Evolutionary conservation across 768 basidiomycete species (phyloP).

Genomic region (Phylloporus arenicola): DNA sequence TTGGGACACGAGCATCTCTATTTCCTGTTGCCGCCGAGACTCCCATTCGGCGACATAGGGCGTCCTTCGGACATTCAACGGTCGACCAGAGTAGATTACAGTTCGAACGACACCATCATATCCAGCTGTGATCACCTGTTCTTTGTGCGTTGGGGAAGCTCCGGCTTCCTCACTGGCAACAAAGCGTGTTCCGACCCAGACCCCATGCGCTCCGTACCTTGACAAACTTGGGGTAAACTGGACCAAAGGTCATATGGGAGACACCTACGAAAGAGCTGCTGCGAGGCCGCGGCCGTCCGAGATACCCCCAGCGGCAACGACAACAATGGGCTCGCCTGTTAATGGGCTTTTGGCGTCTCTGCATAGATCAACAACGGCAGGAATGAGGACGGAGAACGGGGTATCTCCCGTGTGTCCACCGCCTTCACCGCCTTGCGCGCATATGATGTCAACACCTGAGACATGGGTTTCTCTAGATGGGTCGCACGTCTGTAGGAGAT

Average conservation of each 20-base stretch:
- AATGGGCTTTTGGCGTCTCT: conserved; percentile 64
- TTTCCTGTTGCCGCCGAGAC: conserved; percentile 52
- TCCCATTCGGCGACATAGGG: conserved; percentile 79
- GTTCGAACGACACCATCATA: conserved; percentile 72
- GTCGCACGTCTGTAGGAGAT: neutral
- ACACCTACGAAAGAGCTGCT: conserved; percentile 56
- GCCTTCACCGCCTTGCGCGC: conserved; percentile 84
- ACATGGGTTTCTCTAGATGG: neutral
- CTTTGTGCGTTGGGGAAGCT: conserved; percentile 69
- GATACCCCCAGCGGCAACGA: conserved; percentile 83
- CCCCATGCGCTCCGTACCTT: conserved; percentile 77
- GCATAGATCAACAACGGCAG: conserved; percentile 77
- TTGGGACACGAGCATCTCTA: conserved; percentile 48
- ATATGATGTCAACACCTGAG: conserved; percentile 82
- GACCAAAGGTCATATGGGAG: neutral
- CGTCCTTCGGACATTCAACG: conserved; percentile 77
- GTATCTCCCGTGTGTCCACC: conserved; percentile 87
- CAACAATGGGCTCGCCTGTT: conserved; percentile 68
- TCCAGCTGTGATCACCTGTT: conserved; percentile 60
- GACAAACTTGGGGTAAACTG: neutral
- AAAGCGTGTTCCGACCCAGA: conserved; percentile 88
- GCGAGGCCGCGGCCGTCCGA: conserved; percentile 80
- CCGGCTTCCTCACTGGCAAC: conserved; percentile 78
- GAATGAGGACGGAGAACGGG: conserved; percentile 76
- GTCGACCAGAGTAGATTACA: conserved; percentile 71